Base-by-base conservation (phyloP, 352 stramenopile species). In the Phytophthora cryptogea region DNA sequence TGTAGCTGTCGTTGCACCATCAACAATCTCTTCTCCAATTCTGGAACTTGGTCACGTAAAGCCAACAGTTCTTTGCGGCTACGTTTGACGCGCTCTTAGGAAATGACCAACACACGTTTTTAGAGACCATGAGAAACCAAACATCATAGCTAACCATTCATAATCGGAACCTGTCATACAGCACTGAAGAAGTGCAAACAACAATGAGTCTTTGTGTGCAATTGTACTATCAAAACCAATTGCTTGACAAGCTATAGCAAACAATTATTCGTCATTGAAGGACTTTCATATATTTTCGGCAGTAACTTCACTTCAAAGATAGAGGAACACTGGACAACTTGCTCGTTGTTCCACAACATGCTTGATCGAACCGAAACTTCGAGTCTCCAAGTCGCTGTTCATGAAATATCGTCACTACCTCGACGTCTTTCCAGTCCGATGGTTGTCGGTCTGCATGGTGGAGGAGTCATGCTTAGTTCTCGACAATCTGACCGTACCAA, bases 31-130 rank as follows among this genome's bases (percentile, higher is more conserved):
- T 59, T 33, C 33, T 67, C 40, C 8, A 76, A 55, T 16, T 43
- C 42, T 4, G 51, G 46, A 35, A 65, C 46, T 27, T 62, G 42
- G 13, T 51, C 39, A 5, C 68, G 50, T 37, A 73, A 33, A 8
- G 47, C 30, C 31, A 68, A 28, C 13, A 76, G 47, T 33, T 76
- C 63, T 17, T 59, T 45, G 9, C 41, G 31, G 4, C 23, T 35
- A 42, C 36, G 36, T 17, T 20, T 13, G 36, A 42, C 36, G 14
- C 13, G 36, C 14, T 45, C 8, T 45, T 28, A n/a, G 11, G 17
- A 30, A 30, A 23, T 45, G 30, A 52, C 30, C 30, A 40, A n/a
- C 45, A 37, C 20, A 23, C 20, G 20, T 23, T 23, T 23, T 23
- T 23, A 23, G 20, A 23, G 20, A 23, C 20, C 20, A n/a, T n/a